Evolutionary conservation across 345 rosid species (phyloP), one percentile per base, ranked within the genome.

Genomic region (Eucalyptus tenuipes): DNA sequence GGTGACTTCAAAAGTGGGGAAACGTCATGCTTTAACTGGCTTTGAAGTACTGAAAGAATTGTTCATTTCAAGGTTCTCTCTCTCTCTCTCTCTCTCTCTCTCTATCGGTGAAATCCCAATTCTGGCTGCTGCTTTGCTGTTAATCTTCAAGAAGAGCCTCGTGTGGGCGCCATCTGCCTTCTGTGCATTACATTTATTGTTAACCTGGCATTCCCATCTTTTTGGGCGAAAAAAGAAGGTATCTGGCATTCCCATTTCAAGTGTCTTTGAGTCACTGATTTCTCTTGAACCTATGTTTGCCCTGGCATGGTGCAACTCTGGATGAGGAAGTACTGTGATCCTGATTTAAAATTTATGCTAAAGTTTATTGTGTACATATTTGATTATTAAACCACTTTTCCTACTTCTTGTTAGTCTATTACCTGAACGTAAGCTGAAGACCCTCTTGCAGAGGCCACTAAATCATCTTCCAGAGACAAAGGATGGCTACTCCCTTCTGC

Each of bases 361-460:
- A 75, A n/a, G 42, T 75, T 37, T 37, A 37, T 27, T 44, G 45
- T 79, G 44, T 24, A 13, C 16, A 55, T 52, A 55, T 33, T 37
- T 71, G 31, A 48, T 59, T 37, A 75, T 86, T 71, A 49, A 85
- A 49, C 29, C 68, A 45, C 68, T 45, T 79, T 40, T 64, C 59
- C 17, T 48, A 71, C 48, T 80, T n/a, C 64, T 89, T 89, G 71
- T 81, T 92, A 96, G 98, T 93, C 92, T 96, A 85, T 92, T 98
- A 91, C 99, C 99, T 91, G 99, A 97, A 93, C 95, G 94, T 14
- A 98, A 98, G 95, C 93, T 98, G 91, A 98, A 96, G 95, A 94
- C 96, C 71, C 98, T 98, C 89, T 87, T 96, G 90, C 99, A 97
- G 87, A 93, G 94, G 89, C 98, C 99, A 16, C 85, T 98, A 29